Conservation (phyloP, 176 grass and related monocot species). For the Musa beccarii region DNA sequence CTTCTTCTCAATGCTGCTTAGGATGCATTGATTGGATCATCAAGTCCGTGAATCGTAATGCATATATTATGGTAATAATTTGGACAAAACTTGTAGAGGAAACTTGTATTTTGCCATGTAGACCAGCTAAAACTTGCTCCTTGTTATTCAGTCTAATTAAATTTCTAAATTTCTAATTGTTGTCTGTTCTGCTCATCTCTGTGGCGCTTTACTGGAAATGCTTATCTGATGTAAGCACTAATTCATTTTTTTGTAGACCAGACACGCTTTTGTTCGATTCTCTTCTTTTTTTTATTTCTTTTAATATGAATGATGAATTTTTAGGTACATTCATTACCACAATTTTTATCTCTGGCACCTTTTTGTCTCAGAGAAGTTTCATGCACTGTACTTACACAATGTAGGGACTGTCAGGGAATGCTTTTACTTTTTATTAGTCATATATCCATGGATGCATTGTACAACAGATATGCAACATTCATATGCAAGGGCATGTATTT, state of each 20-base stretch:
- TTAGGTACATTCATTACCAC: neutral
- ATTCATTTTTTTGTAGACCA: neutral
- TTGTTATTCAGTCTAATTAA: no score
- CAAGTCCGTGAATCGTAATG: slow-evolving; percentile 78
- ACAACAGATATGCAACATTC: neutral
- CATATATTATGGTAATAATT: slow-evolving; percentile 88
- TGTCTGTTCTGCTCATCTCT: no score
- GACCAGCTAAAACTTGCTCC: neutral
- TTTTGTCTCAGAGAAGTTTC: neutral
- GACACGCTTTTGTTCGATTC: neutral
- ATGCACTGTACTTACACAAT: neutral
- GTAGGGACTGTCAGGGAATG: neutral
- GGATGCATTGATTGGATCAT: slow-evolving; percentile 91
- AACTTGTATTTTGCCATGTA: neutral
- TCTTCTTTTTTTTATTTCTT: neutral
- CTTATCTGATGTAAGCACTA: neutral
- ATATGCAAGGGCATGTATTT: neutral
- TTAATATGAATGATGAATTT: neutral
- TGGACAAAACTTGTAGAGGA: neutral
- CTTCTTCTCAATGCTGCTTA: slow-evolving; percentile 76
- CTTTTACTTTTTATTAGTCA: neutral
- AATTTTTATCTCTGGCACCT: no score
- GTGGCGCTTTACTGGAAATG: neutral
- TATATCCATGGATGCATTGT: neutral
- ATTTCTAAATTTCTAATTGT: no score